Percentiles rank a stretch among this genome's conserved stretches.
Conservation (phyloP, 345 rosid species). For the Xanthoceras sorbifolium region DNA sequence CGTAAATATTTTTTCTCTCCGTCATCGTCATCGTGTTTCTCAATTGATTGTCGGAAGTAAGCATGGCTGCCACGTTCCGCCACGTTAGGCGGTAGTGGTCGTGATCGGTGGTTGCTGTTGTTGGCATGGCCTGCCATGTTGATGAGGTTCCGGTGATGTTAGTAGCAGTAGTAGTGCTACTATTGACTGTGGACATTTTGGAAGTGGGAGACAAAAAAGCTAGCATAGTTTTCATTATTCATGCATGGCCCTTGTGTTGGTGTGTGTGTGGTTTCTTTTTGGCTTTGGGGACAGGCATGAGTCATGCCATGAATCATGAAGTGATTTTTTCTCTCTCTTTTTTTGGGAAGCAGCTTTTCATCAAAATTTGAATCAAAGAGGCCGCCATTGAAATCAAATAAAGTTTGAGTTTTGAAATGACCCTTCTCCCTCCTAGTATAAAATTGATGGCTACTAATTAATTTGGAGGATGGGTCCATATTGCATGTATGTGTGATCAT, state of each 20-base stretch:
- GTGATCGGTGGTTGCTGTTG: neutral
- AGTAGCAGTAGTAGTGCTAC: neutral
- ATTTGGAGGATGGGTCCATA: neutral
- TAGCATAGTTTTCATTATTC: neutral
- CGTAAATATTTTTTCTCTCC: neutral
- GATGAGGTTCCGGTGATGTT: neutral
- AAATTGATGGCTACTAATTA: neutral
- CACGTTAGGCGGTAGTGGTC: neutral
- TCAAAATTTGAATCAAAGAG: conserved; percentile 15
- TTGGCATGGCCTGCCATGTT: neutral
- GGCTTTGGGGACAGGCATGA: neutral
- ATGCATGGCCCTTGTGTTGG: no score
- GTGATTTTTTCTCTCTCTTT: neutral
- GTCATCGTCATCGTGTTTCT: neutral
- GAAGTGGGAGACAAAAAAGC: neutral
- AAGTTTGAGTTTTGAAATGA: conserved; percentile 17
- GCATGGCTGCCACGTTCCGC: neutral
- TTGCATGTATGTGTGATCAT: neutral
- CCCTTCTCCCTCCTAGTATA: conserved; percentile 6
- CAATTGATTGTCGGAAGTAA: neutral
- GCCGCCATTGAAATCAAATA: conserved; percentile 6
- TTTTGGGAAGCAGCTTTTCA: neutral
- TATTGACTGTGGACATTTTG: neutral
- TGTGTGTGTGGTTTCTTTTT: neutral
- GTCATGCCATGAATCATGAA: neutral